phyloP scores from a whole-genome alignment of 2,329 filamentous ascomycete species.

The Immersiporthe knoxdaviesiana region DNA sequence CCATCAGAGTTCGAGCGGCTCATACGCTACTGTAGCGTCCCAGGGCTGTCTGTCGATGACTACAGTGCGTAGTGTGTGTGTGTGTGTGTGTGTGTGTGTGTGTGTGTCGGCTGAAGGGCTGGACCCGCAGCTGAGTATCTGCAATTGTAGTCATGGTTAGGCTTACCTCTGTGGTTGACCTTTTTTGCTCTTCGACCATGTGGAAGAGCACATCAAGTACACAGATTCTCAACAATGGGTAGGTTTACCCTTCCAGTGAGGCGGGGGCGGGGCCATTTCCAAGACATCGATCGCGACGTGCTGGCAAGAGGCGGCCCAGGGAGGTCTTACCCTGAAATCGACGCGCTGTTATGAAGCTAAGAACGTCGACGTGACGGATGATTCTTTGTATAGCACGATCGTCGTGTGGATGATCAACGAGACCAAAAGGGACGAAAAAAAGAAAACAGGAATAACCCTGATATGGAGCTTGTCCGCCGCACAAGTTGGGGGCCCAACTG shows the following conservation, averaged over 20 bases:
- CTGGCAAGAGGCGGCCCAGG: neutral
- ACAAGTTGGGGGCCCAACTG: neutral
- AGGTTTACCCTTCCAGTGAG: neutral
- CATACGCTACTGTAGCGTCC: neutral
- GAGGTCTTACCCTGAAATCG: neutral
- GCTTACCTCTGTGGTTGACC: neutral
- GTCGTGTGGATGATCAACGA: neutral
- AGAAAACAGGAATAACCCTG: neutral
- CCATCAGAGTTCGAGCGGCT: neutral
- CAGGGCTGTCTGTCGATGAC: neutral
- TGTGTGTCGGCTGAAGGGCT: neutral
- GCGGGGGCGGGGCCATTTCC: neutral
- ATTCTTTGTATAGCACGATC: neutral
- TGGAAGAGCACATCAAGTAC: too few relatives aligned
- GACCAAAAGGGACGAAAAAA: too few relatives aligned
- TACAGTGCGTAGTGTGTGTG: neutral
- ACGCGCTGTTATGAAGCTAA: neutral
- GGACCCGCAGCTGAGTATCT: neutral
- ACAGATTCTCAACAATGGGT: neutral
- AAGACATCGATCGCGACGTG: neutral
- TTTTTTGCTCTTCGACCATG: too few relatives aligned
- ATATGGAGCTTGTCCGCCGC: neutral
- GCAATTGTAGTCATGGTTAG: neutral
- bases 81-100: too few relatives aligned
- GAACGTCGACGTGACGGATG: neutral